phyloP scores from a whole-genome alignment of 345 rosid species.

The Raphanus sativus region DNA sequence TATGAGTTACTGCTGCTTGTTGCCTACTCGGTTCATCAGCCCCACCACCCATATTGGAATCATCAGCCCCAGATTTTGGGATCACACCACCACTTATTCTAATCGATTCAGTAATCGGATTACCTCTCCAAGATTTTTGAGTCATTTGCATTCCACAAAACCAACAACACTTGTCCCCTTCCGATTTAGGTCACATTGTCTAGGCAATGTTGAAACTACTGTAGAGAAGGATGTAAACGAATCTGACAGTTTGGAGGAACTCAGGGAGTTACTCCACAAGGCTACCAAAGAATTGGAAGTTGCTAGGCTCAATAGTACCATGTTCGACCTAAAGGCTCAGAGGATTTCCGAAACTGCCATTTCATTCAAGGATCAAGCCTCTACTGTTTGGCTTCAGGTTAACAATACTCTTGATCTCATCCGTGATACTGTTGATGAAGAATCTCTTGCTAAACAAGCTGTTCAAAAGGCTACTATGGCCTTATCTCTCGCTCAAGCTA shows the following conservation, averaged over 20 bases:
- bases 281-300: conserved; percentile 69
- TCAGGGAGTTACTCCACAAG: conserved; percentile 59
- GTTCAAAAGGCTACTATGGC: conserved; percentile 77
- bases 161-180: conserved; percentile 33
- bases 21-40: conserved; percentile 33
- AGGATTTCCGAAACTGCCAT: conserved; percentile 81
- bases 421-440: conserved; percentile 64
- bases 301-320: conserved; percentile 69
- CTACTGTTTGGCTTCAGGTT: conserved; percentile 62
- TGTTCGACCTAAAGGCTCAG: conserved; percentile 91
- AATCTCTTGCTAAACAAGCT: conserved; percentile 66
- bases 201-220: conserved; percentile 40
- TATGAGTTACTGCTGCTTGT: conserved; percentile 34
- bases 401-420: conserved; percentile 53
- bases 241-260: conserved; percentile 53
- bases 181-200: conserved; percentile 49
- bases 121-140: conserved; percentile 32
- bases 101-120: conserved; percentile 37
- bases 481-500: conserved; percentile 82
- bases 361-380: conserved; percentile 75
- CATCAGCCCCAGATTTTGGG: conserved; percentile 39
- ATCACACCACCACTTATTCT: conserved; percentile 26
- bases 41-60: conserved; percentile 21
- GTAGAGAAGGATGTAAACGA: conserved; percentile 42
- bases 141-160: conserved; percentile 38